These are phyloP conservation scores for Dipodascopsis uninucleata DNA, from an alignment of 805 yeast genomes.

Conservation along the genomic window DNA sequence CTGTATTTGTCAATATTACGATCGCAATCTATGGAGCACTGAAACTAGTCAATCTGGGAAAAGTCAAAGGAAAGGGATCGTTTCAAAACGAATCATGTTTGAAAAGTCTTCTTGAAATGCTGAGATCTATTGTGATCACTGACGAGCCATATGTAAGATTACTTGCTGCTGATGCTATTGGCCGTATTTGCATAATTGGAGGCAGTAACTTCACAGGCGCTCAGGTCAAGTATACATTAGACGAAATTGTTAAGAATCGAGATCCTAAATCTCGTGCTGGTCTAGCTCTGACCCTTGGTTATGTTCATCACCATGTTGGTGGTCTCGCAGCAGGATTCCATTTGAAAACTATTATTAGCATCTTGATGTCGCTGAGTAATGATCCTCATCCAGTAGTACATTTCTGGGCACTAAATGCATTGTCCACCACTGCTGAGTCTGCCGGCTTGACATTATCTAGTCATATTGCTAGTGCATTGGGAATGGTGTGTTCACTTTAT, in stretches of 20 bases:
- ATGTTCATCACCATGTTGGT: slow-evolving; percentile 43
- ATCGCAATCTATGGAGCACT: slow-evolving; percentile 59
- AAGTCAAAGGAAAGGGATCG: not conserved
- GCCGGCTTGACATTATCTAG: slow-evolving; percentile 47
- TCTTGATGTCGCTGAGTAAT: slow-evolving; percentile 53
- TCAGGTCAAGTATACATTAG: slow-evolving; percentile 50
- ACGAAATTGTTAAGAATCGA: slow-evolving; percentile 59
- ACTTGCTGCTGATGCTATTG: slow-evolving; percentile 56
- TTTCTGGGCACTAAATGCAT: slow-evolving; percentile 62
- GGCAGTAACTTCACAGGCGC: slow-evolving; percentile 30
- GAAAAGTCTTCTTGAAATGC: slow-evolving; percentile 48
- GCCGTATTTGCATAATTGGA: slow-evolving; percentile 43
- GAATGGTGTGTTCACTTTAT: slow-evolving; percentile 41
- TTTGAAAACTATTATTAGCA: slow-evolving; percentile 49
- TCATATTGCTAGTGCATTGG: slow-evolving; percentile 45
- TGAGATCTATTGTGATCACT: slow-evolving; percentile 33
- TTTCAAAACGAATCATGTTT: slow-evolving; percentile 37
- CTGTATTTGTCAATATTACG: slow-evolving; percentile 58
- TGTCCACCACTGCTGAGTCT: slow-evolving; percentile 53
- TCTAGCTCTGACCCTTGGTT: slow-evolving; percentile 48
- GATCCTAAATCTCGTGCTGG: slow-evolving; percentile 66
- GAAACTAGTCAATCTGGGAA: slow-evolving; percentile 24
- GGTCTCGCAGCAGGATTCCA: slow-evolving; percentile 40
- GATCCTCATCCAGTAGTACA: slow-evolving; percentile 89
- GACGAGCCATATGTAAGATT: slow-evolving; percentile 42